These are phyloP conservation scores for Paecilomyces dactylethromorphus DNA, from an alignment of 2,329 filamentous ascomycete genomes.

Conservation along the genomic window DNA sequence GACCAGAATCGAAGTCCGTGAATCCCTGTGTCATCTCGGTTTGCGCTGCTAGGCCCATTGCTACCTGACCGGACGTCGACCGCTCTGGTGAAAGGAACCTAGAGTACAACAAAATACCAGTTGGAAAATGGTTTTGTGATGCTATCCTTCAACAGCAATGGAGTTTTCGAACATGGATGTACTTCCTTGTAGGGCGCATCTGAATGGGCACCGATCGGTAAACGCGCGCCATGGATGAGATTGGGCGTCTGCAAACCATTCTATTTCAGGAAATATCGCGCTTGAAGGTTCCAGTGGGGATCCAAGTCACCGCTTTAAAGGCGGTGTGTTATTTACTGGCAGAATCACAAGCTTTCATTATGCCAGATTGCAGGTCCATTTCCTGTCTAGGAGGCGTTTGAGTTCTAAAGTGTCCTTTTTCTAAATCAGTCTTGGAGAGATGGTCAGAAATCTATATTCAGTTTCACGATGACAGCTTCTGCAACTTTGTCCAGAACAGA, in stretches of 20 bases:
- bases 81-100: neutral
- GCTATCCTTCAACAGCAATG: neutral
- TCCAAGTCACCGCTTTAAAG: conserved; percentile 10
- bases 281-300: neutral
- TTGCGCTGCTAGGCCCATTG: conserved; percentile 10
- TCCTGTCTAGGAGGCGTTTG: neutral
- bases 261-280: neutral
- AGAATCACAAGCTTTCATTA: conserved; percentile 10
- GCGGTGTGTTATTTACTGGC: conserved; percentile 18
- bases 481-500: conserved; percentile 46
- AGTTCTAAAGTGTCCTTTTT: neutral
- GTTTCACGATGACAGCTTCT: conserved; percentile 23
- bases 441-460: conserved; percentile 5
- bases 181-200: conserved; percentile 9
- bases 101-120: neutral
- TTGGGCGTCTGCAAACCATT: neutral
- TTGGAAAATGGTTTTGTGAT: neutral
- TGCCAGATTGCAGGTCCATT: conserved; percentile 25
- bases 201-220: conserved; percentile 4
- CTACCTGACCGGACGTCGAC: neutral
- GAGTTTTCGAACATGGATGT: conserved; percentile 2
- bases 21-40: conserved; percentile 30
- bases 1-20: conserved; percentile 39
- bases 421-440: neutral
- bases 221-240: neutral